Evolutionary conservation across 345 rosid genomes (phyloP), one percentile per base, ranked within the genome.

Genomic region (Acer negundo): DNA sequence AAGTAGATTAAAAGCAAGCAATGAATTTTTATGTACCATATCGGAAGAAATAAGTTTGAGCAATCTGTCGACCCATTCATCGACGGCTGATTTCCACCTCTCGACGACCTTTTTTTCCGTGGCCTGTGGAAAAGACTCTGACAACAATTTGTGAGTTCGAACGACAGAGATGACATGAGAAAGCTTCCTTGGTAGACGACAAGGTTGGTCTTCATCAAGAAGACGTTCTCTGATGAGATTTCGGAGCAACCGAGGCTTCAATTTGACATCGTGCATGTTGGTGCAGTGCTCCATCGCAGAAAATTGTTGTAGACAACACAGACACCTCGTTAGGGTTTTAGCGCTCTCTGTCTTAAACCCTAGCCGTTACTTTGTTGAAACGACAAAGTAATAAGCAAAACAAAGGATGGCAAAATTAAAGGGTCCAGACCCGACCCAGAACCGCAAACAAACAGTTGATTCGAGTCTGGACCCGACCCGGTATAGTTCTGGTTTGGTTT

Each of bases 21-120:
- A 17, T 73, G 0, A 70, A 15, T 64, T 59, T 65, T 77, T 23
- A 44, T 7, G 58, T 88, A 92, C 91, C 97, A 84, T 83, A 67
- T 87, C 70, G 38, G 84, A 85, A 40, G 92, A 82, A 62, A 88
- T 65, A 10, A 96, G 83, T 12, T 75, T 42, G n/a, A 83, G 0
- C 74, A 94, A 77, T 51, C 90, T 82, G 16, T 80, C 75, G 66
- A 85, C 78, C 97, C 97, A 96, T 9, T 89, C 95, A 81, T 91
- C 92, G 42, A 94, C 86, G 42, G 95, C 91, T 17, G 90, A 87
- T 70, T 80, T 90, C 86, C 93, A 92, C 65, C 77, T 80, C 49
- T 81, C 67, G 1, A 75, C 68, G 40, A 74, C 75, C 80, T 90
- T 90, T 55, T 73, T 40, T 31, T 87, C 89, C 44, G 26, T 7